Evolutionary conservation across 208 protist species (phyloP).

Genomic region (Trypanosoma congolense): DNA sequence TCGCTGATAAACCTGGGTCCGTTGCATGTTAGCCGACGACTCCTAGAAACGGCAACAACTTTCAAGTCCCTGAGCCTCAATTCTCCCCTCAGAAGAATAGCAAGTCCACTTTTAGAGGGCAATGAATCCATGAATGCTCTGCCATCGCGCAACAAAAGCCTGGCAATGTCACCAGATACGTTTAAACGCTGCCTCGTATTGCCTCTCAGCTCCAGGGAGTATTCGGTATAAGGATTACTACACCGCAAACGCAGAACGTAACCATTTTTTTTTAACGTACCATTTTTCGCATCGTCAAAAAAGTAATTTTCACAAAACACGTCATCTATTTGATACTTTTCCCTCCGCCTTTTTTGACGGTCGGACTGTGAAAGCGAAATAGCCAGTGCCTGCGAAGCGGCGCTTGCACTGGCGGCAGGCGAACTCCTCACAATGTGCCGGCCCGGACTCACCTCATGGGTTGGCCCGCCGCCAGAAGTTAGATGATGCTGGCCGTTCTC

Average conservation of each 20-base stretch:
- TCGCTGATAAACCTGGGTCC: neutral
- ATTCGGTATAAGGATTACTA: slow-evolving; percentile 23
- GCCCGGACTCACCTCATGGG: neutral
- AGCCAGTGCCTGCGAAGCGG: neutral
- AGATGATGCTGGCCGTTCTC: too few relatives aligned
- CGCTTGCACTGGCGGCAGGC: too few relatives aligned
- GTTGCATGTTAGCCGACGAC: slow-evolving; percentile 23
- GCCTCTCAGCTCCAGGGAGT: slow-evolving; percentile 49
- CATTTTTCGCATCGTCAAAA: slow-evolving; percentile 56
- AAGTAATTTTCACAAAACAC: slow-evolving; percentile 62
- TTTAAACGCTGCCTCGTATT: slow-evolving; percentile 29
- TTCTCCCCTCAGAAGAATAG: slow-evolving; percentile 41
- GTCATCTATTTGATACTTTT: slow-evolving; percentile 16
- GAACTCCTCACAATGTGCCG: neutral
- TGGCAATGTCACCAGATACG: slow-evolving; percentile 48
- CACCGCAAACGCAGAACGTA: slow-evolving; percentile 61
- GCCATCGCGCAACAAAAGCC: slow-evolving; percentile 37
- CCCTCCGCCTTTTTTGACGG: neutral
- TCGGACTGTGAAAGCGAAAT: neutral
- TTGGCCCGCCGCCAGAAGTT: neutral
- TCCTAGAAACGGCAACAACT: slow-evolving; percentile 48
- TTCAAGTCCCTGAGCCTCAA: slow-evolving; percentile 41
- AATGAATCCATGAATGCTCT: slow-evolving; percentile 45
- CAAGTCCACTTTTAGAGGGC: slow-evolving; percentile 38
- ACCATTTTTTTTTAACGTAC: slow-evolving; percentile 26